A percentile compares a stretch with the other conserved stretches of the same genome.
Conservation (phyloP, 768 basidiomycete genomes). For the Termitomyces sp. region DNA sequence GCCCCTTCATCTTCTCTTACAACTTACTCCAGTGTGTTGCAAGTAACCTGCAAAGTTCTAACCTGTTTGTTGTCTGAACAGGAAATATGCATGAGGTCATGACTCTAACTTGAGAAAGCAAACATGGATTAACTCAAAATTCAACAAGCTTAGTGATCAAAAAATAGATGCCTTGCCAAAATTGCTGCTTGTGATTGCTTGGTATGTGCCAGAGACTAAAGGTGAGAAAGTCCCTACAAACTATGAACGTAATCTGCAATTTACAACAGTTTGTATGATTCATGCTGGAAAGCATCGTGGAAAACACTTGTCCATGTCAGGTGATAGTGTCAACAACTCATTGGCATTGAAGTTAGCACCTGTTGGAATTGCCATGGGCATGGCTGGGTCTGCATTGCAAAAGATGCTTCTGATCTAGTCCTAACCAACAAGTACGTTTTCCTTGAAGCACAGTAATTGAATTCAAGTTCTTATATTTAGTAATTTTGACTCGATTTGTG, state of each 20-base stretch:
- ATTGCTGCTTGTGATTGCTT: conserved; percentile 53
- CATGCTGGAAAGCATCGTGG: conserved; percentile 51
- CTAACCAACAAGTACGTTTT: conserved; percentile 44
- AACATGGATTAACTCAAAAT: no score
- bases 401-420: conserved; percentile 49
- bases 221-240: conserved; percentile 11
- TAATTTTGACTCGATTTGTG: conserved; percentile 57
- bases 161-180: conserved; percentile 44
- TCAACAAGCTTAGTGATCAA: conserved; percentile 46
- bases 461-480: conserved; percentile 10
- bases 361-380: conserved; percentile 55
- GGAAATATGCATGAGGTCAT: no score
- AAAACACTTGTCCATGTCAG: conserved; percentile 50
- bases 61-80: no score
- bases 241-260: not conserved
- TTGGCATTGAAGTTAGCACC: conserved; percentile 50
- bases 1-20: no score
- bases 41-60: no score
- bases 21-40: no score
- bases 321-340: conserved; percentile 55
- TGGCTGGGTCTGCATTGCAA: conserved; percentile 49
- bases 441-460: not conserved
- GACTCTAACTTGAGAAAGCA: no score
- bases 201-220: conserved; percentile 51
- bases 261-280: conserved; percentile 39